Percentiles rank a stretch among this genome's conserved stretches.
phyloP scores from a whole-genome alignment of 2,329 filamentous ascomycete species.

The Diaporthe capsici region DNA sequence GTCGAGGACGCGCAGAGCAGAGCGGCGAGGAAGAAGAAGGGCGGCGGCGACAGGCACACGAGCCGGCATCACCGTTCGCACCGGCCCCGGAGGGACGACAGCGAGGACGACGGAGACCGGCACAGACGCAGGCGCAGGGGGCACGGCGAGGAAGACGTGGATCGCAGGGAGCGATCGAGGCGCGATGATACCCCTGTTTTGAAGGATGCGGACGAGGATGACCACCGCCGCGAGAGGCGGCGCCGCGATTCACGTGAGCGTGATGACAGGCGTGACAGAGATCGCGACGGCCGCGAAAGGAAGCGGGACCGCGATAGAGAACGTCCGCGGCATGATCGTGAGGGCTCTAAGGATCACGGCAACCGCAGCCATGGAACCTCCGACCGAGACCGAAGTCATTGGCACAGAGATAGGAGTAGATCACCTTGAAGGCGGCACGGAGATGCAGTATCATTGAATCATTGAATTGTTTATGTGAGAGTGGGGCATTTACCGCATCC shows the following conservation, averaged over 20 bases:
- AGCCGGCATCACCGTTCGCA: constrained; percentile 59
- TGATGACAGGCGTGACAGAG: constrained; percentile 48
- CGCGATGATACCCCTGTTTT: constrained; percentile 54
- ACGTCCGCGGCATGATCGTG: constrained; percentile 48
- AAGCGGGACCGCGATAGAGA: constrained; percentile 49
- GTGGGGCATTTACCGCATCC: background rate
- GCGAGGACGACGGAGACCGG: constrained; percentile 41
- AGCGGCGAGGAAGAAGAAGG: constrained; percentile 64
- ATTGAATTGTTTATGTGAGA: background rate
- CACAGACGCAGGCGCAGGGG: constrained; percentile 46
- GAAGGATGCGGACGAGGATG: constrained; percentile 43
- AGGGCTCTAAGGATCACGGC: constrained; percentile 47
- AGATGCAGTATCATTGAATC: background rate
- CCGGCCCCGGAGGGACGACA: constrained; percentile 53
- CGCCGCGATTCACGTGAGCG: constrained; percentile 49
- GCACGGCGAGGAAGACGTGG: constrained; percentile 40
- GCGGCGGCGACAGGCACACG: constrained; percentile 60
- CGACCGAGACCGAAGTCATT: constrained; percentile 46
- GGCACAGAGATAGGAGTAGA: constrained; percentile 57
- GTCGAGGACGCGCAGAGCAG: constrained; percentile 78
- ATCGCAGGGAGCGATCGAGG: constrained; percentile 51
- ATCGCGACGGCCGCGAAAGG: constrained; percentile 45
- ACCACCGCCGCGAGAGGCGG: constrained; percentile 39
- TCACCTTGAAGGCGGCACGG: constrained; percentile 52
- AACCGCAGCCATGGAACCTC: constrained; percentile 41